phyloP scores from a whole-genome alignment of 129 eudicot species.

The Scalesia atractyloides region DNA sequence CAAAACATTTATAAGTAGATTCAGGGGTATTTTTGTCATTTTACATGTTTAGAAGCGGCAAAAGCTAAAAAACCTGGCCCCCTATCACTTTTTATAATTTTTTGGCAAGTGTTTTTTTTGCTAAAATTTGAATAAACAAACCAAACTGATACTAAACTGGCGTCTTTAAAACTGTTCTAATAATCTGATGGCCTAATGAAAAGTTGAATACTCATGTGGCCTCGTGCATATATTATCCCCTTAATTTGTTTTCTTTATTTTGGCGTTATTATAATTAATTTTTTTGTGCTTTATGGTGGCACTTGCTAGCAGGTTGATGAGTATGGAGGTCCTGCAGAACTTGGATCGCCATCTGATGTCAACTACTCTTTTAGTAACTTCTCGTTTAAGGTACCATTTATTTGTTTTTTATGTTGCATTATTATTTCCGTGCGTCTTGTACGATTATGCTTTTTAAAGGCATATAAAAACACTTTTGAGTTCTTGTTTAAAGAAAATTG shows the following conservation, averaged over 20 bases:
- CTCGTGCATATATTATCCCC: not conserved
- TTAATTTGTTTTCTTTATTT: not conserved
- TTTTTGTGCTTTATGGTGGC: conserved; percentile 13
- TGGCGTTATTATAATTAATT: not conserved
- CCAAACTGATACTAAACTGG: not conserved
- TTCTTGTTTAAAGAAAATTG: not conserved
- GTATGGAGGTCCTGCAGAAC: conserved; percentile 64
- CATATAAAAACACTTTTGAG: not conserved
- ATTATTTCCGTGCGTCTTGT: not conserved
- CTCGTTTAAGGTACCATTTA: conserved; percentile 79
- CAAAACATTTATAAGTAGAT: not conserved
- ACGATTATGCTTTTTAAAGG: not conserved
- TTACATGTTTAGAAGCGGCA: not conserved
- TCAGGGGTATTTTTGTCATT: not conserved
- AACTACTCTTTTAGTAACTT: conserved; percentile 95
- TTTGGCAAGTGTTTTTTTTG: not conserved
- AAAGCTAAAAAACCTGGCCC: not conserved
- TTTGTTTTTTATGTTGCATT: not conserved
- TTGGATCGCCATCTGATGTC: conserved; percentile 62
- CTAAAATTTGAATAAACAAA: not conserved
- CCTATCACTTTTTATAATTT: not conserved
- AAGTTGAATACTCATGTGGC: not conserved
- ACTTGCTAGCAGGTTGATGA: conserved; percentile 69
- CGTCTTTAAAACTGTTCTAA: not conserved
- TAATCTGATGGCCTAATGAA: not conserved